These are phyloP conservation scores for Yamadazyma triangularis DNA, from an alignment of 1,139 yeast species.

Conservation along the genomic window DNA sequence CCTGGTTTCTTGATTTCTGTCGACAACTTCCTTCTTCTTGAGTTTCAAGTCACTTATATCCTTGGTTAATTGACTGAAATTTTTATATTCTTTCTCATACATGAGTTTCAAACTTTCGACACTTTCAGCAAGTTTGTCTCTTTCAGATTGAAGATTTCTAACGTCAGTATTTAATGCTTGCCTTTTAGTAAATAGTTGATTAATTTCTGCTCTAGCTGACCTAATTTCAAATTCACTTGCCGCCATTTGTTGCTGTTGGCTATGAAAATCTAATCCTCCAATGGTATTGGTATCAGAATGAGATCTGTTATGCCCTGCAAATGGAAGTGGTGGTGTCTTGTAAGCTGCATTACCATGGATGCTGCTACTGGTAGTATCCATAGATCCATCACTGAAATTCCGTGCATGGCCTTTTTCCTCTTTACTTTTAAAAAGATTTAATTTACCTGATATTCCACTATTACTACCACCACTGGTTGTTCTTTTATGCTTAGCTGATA, in stretches of 20 bases:
- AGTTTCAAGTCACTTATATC: slow-evolving; percentile 28
- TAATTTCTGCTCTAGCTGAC: slow-evolving; percentile 37
- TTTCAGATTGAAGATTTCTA: slow-evolving; percentile 25
- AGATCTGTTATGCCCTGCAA: slow-evolving; percentile 32
- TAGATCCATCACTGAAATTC: slow-evolving; percentile 40
- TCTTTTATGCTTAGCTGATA: slow-evolving; percentile 38
- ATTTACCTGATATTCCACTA: slow-evolving; percentile 21
- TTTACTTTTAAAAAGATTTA: slow-evolving; percentile 31
- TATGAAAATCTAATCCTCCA: neutral
- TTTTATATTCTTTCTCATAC: slow-evolving; percentile 19
- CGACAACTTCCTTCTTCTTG: slow-evolving; percentile 18
- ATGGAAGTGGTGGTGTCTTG: slow-evolving; percentile 44
- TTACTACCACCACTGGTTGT: slow-evolving; percentile 37
- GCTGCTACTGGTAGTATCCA: slow-evolving; percentile 6
- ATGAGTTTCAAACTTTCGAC: slow-evolving; percentile 20
- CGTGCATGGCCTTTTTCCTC: slow-evolving; percentile 30
- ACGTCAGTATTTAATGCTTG: slow-evolving; percentile 25
- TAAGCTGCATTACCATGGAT: slow-evolving; percentile 24
- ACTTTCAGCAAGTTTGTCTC: slow-evolving; percentile 22
- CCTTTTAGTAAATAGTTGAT: slow-evolving; percentile 30
- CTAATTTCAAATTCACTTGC: slow-evolving; percentile 30
- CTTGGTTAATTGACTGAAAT: slow-evolving; percentile 22
- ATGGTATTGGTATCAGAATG: slow-evolving; percentile 23
- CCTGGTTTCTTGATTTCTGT: no score
- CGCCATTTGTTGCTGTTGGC: neutral